phyloP scores from a whole-genome alignment of 1,284 basidiomycete genomes.

The Marasmius tenuissimus region DNA sequence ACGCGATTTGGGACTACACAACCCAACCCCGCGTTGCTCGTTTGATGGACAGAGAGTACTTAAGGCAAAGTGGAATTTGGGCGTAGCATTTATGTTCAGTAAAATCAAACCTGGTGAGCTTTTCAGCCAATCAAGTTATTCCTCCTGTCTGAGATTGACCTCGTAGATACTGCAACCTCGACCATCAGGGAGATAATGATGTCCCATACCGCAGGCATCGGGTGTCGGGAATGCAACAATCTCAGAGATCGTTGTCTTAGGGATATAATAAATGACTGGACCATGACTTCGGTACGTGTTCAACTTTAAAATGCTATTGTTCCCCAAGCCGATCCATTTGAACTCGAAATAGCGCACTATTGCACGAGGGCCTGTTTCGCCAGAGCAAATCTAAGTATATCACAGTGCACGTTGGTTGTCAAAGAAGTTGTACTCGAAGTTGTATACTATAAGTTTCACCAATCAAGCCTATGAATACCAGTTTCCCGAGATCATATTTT shows the following conservation, averaged over 20 bases:
- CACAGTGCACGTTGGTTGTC: too few relatives aligned
- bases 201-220: background rate
- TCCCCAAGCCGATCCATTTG: too few relatives aligned
- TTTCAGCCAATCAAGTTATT: background rate
- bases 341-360: too few relatives aligned
- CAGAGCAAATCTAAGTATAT: too few relatives aligned
- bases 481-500: too few relatives aligned
- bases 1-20: background rate
- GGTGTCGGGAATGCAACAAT: background rate
- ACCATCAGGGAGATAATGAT: background rate
- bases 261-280: background rate
- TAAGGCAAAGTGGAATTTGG: background rate
- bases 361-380: too few relatives aligned
- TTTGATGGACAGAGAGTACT: background rate
- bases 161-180: background rate
- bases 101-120: background rate
- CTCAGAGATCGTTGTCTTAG: background rate
- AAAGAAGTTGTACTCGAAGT: too few relatives aligned
- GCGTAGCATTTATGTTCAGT: background rate
- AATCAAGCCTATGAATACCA: too few relatives aligned
- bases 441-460: too few relatives aligned
- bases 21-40: background rate
- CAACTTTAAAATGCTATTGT: too few relatives aligned
- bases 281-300: background rate
- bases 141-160: background rate